phyloP scores from a whole-genome alignment of 257 asterid species.

The Fraxinus cuspidata region DNA sequence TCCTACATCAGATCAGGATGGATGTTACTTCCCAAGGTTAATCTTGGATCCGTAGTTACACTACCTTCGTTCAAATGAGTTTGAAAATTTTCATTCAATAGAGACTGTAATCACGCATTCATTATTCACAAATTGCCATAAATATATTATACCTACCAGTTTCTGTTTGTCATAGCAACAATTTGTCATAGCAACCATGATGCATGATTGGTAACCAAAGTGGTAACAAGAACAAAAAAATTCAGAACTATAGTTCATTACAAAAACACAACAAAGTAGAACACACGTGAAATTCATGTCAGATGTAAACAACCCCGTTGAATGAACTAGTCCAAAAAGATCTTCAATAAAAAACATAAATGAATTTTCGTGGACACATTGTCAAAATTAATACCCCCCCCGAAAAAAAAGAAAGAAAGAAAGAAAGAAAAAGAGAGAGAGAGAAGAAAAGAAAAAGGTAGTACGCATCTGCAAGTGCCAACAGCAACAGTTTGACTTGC shows the following conservation, averaged over 20 bases:
- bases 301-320: neutral
- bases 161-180: neutral
- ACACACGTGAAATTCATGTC: neutral
- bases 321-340: neutral
- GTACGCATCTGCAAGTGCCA: neutral
- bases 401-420: no score
- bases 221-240: neutral
- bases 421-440: no score
- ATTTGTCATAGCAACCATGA: neutral
- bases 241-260: constrained; percentile 6
- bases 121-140: neutral
- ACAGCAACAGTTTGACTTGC: constrained; percentile 12
- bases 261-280: neutral
- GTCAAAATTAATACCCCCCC: neutral
- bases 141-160: neutral
- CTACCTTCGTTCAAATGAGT: no score
- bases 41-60: no score
- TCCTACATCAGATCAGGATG: neutral
- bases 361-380: neutral
- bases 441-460: neutral
- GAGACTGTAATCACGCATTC: neutral
- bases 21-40: neutral
- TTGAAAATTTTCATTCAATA: neutral
- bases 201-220: neutral
- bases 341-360: neutral